These are phyloP conservation scores for Nelumbo lutea DNA, from an alignment of 164 flowering plant species.

Conservation along the genomic window DNA sequence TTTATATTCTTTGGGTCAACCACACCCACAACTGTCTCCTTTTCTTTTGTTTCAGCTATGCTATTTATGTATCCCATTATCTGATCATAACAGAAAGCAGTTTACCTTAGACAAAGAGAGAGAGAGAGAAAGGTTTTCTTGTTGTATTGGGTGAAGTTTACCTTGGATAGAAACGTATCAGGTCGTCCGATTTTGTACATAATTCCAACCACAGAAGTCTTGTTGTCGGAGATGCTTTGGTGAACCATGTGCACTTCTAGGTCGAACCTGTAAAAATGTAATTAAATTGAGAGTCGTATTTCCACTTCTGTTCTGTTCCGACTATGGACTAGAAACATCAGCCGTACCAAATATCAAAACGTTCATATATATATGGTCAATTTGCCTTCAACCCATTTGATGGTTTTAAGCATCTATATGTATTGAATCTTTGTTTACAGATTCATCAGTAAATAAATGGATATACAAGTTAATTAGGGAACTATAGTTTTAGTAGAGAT, in stretches of 20 bases:
- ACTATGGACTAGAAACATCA: too few relatives aligned
- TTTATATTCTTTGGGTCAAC: slow-evolving; percentile 30
- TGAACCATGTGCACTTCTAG: slow-evolving; percentile 66
- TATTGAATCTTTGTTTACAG: too few relatives aligned
- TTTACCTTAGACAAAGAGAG: neutral
- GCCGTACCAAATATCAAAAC: too few relatives aligned
- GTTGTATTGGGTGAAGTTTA: slow-evolving; percentile 3
- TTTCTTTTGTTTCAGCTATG: slow-evolving; percentile 11
- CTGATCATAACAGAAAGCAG: slow-evolving; percentile 10
- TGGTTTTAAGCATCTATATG: too few relatives aligned
- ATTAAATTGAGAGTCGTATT: too few relatives aligned
- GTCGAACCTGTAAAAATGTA: slow-evolving; percentile 21
- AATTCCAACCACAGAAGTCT: slow-evolving; percentile 48
- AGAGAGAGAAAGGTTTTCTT: neutral
- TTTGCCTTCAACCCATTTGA: too few relatives aligned
- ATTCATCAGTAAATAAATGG: too few relatives aligned
- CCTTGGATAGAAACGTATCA: slow-evolving; percentile 48
- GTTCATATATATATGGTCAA: too few relatives aligned
- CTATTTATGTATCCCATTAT: slow-evolving; percentile 18
- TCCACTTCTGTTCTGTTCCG: too few relatives aligned
- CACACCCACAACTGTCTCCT: slow-evolving; percentile 20
- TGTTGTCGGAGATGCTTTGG: slow-evolving; percentile 20
- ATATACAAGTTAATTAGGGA: too few relatives aligned
- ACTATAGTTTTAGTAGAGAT: too few relatives aligned
- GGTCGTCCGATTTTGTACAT: slow-evolving; percentile 46